These are phyloP conservation scores for Neurospora pannonica DNA, from an alignment of 495 filamentous ascomycete genomes.

Conservation along the genomic window DNA sequence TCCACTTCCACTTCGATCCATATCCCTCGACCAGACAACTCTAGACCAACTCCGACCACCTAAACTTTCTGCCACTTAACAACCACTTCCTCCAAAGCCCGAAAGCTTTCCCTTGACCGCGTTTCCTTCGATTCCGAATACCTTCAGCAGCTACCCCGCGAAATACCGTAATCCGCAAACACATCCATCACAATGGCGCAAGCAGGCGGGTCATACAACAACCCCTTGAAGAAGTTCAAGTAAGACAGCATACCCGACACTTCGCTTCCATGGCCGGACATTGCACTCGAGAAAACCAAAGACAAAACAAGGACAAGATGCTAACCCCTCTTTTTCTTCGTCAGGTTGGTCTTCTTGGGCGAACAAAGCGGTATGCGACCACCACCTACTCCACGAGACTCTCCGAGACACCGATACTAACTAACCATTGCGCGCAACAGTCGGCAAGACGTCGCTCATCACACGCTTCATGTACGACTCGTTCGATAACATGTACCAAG, in stretches of 20 bases:
- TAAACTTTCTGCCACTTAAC: background rate
- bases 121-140: background rate
- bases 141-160: background rate
- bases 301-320: background rate
- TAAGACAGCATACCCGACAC: constrained; percentile 26
- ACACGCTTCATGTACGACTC: constrained; percentile 99
- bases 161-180: background rate
- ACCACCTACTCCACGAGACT: constrained; percentile 1
- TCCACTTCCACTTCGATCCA: background rate
- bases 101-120: background rate
- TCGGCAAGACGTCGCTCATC: constrained; percentile 97
- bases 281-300: background rate
- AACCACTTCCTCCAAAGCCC: background rate
- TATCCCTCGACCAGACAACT: background rate
- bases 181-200: constrained; percentile 33
- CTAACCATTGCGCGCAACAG: constrained; percentile 35
- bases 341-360: constrained; percentile 87
- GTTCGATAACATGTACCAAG: constrained; percentile 99
- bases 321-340: constrained; percentile 4
- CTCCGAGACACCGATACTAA: constrained; percentile 7
- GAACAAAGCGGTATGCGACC: constrained; percentile 83
- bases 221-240: constrained; percentile 99
- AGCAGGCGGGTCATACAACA: constrained; percentile 79
- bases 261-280: background rate
- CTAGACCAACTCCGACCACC: background rate